Evolutionary conservation across 306 rosid species (phyloP).

Genomic region (Lupinus albus): DNA sequence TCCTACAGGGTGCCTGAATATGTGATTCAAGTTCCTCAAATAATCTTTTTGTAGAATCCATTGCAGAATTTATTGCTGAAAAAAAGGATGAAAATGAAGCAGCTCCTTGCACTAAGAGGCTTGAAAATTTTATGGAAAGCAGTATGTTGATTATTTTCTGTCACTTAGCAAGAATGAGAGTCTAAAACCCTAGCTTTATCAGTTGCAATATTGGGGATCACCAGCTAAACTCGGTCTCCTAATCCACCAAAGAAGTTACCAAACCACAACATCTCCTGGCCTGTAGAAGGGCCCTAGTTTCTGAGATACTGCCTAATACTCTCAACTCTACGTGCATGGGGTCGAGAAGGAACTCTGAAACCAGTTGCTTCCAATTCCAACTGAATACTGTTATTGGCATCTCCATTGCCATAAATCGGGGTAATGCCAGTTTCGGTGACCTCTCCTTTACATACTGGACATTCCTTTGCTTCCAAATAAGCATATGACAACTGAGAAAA

Average conservation of each 20-base stretch:
- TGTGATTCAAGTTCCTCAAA: constrained; percentile 54
- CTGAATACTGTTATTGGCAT: constrained; percentile 23
- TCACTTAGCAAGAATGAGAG: too few species aligned
- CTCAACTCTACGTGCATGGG: constrained; percentile 62
- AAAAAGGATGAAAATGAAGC: constrained; percentile 55
- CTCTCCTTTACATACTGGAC: constrained; percentile 75
- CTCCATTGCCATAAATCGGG: constrained; percentile 68
- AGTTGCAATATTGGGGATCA: too few species aligned
- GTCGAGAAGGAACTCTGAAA: constrained; percentile 60
- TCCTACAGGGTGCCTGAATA: constrained; percentile 23
- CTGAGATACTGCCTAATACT: constrained; percentile 55
- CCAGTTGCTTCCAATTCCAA: constrained; percentile 41
- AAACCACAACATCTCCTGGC: constrained; percentile 49
- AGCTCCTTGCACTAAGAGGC: constrained; percentile 13
- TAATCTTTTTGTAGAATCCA: constrained; percentile 51
- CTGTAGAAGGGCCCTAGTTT: constrained; percentile 41
- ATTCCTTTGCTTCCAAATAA: constrained; percentile 60
- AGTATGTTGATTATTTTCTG: too few species aligned
- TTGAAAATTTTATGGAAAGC: too few species aligned
- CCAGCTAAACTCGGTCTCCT: background rate
- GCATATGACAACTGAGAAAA: constrained; percentile 57
- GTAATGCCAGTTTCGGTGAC: constrained; percentile 54
- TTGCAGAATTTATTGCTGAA: constrained; percentile 51
- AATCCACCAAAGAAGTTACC: constrained; percentile 44
- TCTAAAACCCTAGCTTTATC: too few species aligned